Percentiles rank a stretch among this genome's conserved stretches.
Conservation (phyloP, 2,329 filamentous ascomycete genomes). For the Annulohypoxylon truncatum region DNA sequence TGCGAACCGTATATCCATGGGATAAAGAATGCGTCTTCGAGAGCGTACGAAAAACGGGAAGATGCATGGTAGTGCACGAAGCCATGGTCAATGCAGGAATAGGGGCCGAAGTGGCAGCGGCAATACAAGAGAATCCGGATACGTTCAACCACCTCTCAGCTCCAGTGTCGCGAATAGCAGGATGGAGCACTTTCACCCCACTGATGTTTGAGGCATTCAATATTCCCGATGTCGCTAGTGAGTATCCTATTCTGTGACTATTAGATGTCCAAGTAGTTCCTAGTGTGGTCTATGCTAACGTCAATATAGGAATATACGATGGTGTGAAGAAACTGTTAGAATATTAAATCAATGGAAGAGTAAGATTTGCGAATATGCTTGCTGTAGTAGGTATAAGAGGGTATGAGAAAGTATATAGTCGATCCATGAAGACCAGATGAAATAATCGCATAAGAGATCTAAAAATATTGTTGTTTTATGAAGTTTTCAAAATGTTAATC, state of each 20-base stretch:
- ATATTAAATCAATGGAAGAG: constrained; percentile 60
- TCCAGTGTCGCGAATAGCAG: constrained; percentile 84
- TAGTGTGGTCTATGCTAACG: constrained; percentile 42
- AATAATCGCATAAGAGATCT: neutral
- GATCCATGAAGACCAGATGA: neutral
- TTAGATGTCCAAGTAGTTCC: neutral
- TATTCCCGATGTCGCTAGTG: constrained; percentile 86
- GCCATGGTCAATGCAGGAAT: constrained; percentile 91
- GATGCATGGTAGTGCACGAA: constrained; percentile 90
- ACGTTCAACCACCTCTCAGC: constrained; percentile 88
- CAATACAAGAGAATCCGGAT: constrained; percentile 79
- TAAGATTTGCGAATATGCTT: neutral
- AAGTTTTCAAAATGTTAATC: neutral
- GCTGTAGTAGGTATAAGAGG: too few relatives aligned
- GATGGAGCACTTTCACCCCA: constrained; percentile 89
- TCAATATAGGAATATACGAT: constrained; percentile 72
- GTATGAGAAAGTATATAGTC: neutral
- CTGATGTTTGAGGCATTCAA: constrained; percentile 84
- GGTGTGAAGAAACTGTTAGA: constrained; percentile 74
- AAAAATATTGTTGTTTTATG: neutral
- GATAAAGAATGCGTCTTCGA: constrained; percentile 82
- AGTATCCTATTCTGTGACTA: constrained; percentile 56
- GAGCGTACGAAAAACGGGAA: constrained; percentile 87
- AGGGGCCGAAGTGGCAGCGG: constrained; percentile 88
- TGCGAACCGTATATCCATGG: constrained; percentile 92